Base-by-base conservation (phyloP, 768 basidiomycete species). In the Pulveroboletus frians region DNA sequence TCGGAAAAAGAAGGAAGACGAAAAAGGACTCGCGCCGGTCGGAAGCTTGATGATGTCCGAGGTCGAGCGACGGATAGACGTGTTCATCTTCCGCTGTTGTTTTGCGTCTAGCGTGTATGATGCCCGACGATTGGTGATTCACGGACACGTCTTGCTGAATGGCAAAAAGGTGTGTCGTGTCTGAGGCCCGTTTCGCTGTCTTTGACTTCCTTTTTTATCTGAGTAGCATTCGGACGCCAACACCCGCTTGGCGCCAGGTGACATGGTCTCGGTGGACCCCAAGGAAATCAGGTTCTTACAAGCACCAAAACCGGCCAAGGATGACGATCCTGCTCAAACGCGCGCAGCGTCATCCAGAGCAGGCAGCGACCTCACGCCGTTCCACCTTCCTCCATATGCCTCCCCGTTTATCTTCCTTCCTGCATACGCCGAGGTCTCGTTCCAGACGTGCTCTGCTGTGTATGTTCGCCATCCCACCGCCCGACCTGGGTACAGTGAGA, bases 391-490 rank as follows among this genome's bases (percentile, higher is more conserved):
- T 0, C 73, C 78, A 31, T 96, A 84, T 62, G 88, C 94, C 10
- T 79, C 91, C 0, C 94, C 96, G 0, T 89, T 86, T 76, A 75
- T 97, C 35, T 98, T 96, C 76, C 79, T 98, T 54, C 96, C 96
- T 5, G 84, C 91, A 0, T 94, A 92, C 66, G 78, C 92, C 45
- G 89, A 94, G 57, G 80, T 84, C 11, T 88, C 84, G 49, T 97
- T 88, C 75, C 62, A 78, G 40, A 92, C 92, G 9, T 97, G 95
- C 68, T 91, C 93, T 2, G 85, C 85, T 13, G 75, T 97, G 44
- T 98, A 95, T 65, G 81, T 98, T 29, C 88, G 96, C 32, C 92
- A 98, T 61, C 96, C 96, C 8, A 96, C 94, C 0, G 96, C 95
- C 0, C 82, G 92, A n/a, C 91, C 93, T 0, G 89, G 89, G 6